A percentile compares a stretch with the other conserved stretches of the same genome.
phyloP scores from a whole-genome alignment of 805 yeast species.

The Candida germanica region DNA sequence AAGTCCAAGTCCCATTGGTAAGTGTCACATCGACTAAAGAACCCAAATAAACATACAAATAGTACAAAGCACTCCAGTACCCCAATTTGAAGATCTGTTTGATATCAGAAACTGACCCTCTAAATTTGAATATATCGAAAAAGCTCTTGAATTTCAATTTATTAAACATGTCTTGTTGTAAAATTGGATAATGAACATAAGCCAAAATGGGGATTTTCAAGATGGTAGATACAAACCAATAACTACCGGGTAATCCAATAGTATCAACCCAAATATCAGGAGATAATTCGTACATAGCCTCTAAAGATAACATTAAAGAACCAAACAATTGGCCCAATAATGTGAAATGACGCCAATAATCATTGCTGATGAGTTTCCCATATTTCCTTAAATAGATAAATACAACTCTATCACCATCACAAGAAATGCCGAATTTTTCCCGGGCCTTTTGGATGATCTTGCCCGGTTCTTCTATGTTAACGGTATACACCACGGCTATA shows the following conservation, averaged over 20 bases:
- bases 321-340: slow-evolving; percentile 87
- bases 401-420: slow-evolving; percentile 48
- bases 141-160: slow-evolving; percentile 42
- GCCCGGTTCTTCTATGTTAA: slow-evolving; percentile 50
- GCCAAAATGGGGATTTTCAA: slow-evolving; percentile 74
- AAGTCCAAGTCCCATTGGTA: slow-evolving; percentile 92
- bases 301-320: slow-evolving; percentile 61
- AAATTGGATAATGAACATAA: slow-evolving; percentile 93
- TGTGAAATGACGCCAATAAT: slow-evolving; percentile 76
- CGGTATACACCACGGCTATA: slow-evolving; percentile 71
- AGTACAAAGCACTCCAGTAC: slow-evolving; percentile 73
- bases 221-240: slow-evolving; percentile 57
- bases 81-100: slow-evolving; percentile 41
- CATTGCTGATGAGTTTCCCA: slow-evolving; percentile 63
- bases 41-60: slow-evolving; percentile 64
- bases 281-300: slow-evolving; percentile 62
- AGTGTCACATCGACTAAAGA: slow-evolving; percentile 60
- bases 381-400: slow-evolving; percentile 55
- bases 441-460: slow-evolving; percentile 51
- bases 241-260: slow-evolving; percentile 88
- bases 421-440: slow-evolving; percentile 51
- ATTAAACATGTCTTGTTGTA: slow-evolving; percentile 81
- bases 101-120: slow-evolving; percentile 17
- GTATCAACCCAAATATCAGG: slow-evolving; percentile 96
- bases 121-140: slow-evolving; percentile 16